Percentiles rank a stretch among this genome's conserved stretches.
Conservation (phyloP, 768 basidiomycete species). For the Ephemerocybe angulata region DNA sequence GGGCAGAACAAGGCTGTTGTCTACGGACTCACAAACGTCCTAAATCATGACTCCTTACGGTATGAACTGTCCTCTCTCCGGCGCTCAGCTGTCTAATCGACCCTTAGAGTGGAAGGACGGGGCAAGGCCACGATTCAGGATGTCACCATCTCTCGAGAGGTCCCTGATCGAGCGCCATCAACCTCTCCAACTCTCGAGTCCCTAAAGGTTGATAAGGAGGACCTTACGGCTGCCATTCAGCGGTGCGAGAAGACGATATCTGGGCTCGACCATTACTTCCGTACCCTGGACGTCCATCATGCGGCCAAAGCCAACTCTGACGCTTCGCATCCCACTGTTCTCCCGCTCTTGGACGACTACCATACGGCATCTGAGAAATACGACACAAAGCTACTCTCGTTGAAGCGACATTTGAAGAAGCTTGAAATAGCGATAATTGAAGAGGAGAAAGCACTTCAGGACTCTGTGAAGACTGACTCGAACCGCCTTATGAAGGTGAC, state of each 20-base stretch:
- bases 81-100: background rate
- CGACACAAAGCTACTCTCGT: constrained; percentile 14
- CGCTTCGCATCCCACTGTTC: constrained; percentile 23
- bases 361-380: constrained; percentile 25
- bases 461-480: constrained; percentile 12
- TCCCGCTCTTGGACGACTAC: constrained; percentile 22
- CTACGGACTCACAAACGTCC: constrained; percentile 30
- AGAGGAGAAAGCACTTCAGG: constrained; percentile 15
- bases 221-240: constrained; percentile 17
- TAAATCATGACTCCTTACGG: constrained; percentile 38
- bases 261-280: constrained; percentile 25
- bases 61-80: constrained; percentile 11
- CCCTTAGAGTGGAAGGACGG: constrained; percentile 31
- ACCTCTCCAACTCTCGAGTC: constrained; percentile 22
- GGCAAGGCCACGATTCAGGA: constrained; percentile 35
- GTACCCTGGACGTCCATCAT: constrained; percentile 23
- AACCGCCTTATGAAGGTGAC: constrained; percentile 20
- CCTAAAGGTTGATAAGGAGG: constrained; percentile 15
- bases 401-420: constrained; percentile 16
- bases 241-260: constrained; percentile 21
- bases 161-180: constrained; percentile 12
- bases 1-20: constrained; percentile 40
- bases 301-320: constrained; percentile 1
- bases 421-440: constrained; percentile 17
- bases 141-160: constrained; percentile 23